These are phyloP conservation scores for Mycena galericulata DNA, from an alignment of 768 basidiomycete genomes.

Conservation along the genomic window DNA sequence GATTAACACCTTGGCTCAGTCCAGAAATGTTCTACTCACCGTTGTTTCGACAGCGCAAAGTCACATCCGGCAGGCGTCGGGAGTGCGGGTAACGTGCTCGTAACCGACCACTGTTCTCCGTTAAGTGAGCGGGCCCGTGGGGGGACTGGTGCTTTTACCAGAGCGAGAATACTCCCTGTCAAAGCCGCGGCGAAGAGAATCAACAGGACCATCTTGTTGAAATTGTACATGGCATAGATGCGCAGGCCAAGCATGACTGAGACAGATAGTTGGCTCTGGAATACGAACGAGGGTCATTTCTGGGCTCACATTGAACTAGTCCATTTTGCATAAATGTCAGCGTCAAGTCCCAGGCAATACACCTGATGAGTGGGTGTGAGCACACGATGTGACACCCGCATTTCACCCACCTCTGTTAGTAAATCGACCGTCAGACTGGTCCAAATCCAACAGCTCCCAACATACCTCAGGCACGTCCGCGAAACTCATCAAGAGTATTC, in stretches of 20 bases:
- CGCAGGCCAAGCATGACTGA: neutral
- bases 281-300: no score
- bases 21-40: neutral
- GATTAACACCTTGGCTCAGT: neutral
- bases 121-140: neutral
- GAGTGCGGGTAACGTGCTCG: neutral
- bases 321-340: no score
- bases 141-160: neutral
- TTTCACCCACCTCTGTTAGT: no score
- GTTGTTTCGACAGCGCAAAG: neutral
- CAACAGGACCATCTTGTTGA: neutral
- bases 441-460: no score
- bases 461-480: no score
- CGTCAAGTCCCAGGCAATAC: no score
- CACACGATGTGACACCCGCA: no score
- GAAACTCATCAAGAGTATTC: neutral
- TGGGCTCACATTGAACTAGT: neutral
- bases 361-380: no score
- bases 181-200: neutral
- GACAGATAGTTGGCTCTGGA: no score
- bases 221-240: conserved; percentile 7
- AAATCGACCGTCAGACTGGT: no score
- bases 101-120: neutral
- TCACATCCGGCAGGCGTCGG: neutral
- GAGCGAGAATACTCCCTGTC: neutral